These are phyloP conservation scores for Aspergillus conjunctus DNA, from an alignment of 495 filamentous ascomycete species.

Conservation along the genomic window DNA sequence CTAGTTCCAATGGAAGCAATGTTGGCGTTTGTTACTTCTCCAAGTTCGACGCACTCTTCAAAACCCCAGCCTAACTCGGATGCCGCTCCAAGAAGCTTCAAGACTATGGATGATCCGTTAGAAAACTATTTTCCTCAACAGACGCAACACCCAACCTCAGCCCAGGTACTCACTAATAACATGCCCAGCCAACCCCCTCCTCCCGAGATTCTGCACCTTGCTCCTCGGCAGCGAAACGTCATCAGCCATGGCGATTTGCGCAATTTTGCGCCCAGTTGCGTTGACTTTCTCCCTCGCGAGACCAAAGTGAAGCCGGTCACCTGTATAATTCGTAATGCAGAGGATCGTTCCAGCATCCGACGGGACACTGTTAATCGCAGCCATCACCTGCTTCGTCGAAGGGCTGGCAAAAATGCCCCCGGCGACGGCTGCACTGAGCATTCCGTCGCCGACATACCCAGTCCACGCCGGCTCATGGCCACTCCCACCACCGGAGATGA, in stretches of 20 bases:
- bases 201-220: slow-evolving; percentile 6
- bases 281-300: slow-evolving; percentile 5
- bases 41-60: not conserved
- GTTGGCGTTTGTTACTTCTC: not conserved
- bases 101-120: too few species aligned
- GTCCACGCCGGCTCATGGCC: slow-evolving; percentile 6
- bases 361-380: slow-evolving; percentile 1
- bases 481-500: slow-evolving; percentile 8
- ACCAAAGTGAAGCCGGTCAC: slow-evolving; percentile 3
- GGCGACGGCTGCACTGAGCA: slow-evolving; percentile 3
- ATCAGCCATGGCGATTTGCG: slow-evolving; percentile 2
- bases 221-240: slow-evolving; percentile 4
- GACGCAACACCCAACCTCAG: too few species aligned
- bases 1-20: slow-evolving; percentile 8
- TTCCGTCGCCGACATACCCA: slow-evolving; percentile 1
- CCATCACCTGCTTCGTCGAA: slow-evolving; percentile 9
- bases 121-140: too few species aligned
- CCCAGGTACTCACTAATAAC: slow-evolving; percentile 3
- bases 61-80: slow-evolving; percentile 1
- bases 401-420: slow-evolving; percentile 4
- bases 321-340: slow-evolving; percentile 4
- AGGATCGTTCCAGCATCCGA: slow-evolving; percentile 3
- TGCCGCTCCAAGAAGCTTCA: slow-evolving; percentile 6
- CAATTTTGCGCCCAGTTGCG: not conserved
- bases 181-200: slow-evolving; percentile 4